phyloP scores from a whole-genome alignment of 257 asterid species.

The Thymus mandschuricus region DNA sequence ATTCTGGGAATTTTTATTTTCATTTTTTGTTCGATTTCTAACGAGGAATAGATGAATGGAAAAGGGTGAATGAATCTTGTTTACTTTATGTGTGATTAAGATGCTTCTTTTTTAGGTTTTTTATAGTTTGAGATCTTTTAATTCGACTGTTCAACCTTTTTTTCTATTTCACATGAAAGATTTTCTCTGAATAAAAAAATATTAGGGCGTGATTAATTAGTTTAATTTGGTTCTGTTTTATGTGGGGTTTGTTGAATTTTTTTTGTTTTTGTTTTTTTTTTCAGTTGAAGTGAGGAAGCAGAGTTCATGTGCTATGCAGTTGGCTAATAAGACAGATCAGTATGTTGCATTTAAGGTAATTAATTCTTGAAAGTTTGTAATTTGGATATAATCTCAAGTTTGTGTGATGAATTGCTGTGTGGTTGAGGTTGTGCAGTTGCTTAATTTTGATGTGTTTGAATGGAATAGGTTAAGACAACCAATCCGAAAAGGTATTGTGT shows the following conservation, averaged over 20 bases:
- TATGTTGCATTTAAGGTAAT: constrained; percentile 82
- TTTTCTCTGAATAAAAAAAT: neutral
- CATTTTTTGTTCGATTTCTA: constrained; percentile 32
- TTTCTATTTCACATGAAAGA: neutral
- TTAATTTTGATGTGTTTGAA: constrained; percentile 19
- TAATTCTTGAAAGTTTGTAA: constrained; percentile 4
- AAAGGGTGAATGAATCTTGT: constrained; percentile 15
- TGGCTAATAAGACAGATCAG: constrained; percentile 77
- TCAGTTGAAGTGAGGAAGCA: constrained; percentile 87
- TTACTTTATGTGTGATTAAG: neutral
- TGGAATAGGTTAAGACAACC: constrained; percentile 80
- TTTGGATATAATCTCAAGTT: neutral
- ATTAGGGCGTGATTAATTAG: constrained; percentile 3
- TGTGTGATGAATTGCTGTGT: neutral
- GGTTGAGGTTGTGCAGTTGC: neutral
- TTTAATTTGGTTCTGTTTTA: constrained; percentile 17
- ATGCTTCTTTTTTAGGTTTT: constrained; percentile 11
- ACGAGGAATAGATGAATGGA: neutral
- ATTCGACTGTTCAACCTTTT: neutral
- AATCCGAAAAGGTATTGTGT: constrained; percentile 82
- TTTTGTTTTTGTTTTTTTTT: neutral
- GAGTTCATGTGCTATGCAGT: constrained; percentile 79
- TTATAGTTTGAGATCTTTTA: neutral
- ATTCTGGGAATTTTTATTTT: neutral
- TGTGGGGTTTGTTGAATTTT: constrained; percentile 31